phyloP scores from a whole-genome alignment of 371 early-diverging fungal genomes.

The Mucor circinelloides region DNA sequence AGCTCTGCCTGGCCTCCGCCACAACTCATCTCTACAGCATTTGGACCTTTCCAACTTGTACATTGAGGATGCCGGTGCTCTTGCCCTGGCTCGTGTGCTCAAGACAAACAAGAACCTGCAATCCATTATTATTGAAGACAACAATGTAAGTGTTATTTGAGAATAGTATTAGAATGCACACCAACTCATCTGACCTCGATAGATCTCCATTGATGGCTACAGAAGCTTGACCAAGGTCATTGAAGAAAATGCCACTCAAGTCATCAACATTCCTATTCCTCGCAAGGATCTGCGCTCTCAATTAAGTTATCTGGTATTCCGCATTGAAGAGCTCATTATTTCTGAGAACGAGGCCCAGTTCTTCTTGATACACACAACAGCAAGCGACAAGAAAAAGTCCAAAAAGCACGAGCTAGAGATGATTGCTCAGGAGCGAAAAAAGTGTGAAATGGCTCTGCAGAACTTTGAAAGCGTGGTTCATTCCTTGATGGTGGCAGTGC shows the following conservation, averaged over 20 bases:
- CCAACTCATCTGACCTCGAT: neutral
- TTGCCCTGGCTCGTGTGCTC: conserved; percentile 30
- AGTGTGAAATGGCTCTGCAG: conserved; percentile 25
- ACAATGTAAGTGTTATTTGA: conserved; percentile 36
- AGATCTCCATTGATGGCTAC: conserved; percentile 47
- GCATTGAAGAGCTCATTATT: conserved; percentile 30
- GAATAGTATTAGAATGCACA: too few relatives aligned
- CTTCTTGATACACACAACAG: conserved; percentile 40
- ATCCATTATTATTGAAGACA: conserved; percentile 35
- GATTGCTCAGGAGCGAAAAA: conserved; percentile 33
- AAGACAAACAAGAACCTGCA: conserved; percentile 27
- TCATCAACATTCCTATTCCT: conserved; percentile 35
- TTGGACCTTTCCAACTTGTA: conserved; percentile 33
- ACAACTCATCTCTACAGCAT: conserved; percentile 27
- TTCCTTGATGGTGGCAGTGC: conserved; percentile 23
- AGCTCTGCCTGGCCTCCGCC: conserved; percentile 28
- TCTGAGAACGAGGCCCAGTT: conserved; percentile 41
- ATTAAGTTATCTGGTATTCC: conserved; percentile 18
- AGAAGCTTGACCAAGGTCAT: conserved; percentile 27
- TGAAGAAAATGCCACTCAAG: conserved; percentile 18
- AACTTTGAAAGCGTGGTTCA: conserved; percentile 33
- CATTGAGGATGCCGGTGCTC: conserved; percentile 37
- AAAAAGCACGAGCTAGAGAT: conserved; percentile 35
- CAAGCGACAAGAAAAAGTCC: conserved; percentile 23
- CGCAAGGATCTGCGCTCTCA: conserved; percentile 37